Base-by-base conservation (phyloP, 1,139 yeast genomes). In the Kazachstania sp. region DNA sequence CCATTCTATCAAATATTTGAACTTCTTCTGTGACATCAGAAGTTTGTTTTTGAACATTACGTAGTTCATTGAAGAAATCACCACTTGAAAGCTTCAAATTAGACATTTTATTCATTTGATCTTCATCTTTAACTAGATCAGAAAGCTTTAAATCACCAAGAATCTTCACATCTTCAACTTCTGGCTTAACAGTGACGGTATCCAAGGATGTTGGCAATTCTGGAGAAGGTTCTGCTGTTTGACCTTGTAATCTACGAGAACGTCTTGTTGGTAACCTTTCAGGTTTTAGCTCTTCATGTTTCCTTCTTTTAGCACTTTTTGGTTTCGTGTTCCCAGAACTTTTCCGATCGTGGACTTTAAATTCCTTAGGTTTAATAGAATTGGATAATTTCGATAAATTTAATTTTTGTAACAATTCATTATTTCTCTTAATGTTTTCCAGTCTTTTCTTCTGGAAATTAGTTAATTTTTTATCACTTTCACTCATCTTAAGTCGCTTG, bases 361-460 rank as follows among this genome's bases (percentile, higher is more conserved):
- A 29, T 2, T 51, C 44, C 37, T 19, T 30, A 19, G 49, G 49
- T n/a, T 39, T 42, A 19, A 43, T 39, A 1, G 49, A 42, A 28
- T 43, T 46, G 5, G 45, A 39, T 36, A 46, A 26, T 54, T 60
- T 49, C 53, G 65, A 39, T 19, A 78, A 57, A 50, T 75, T 76
- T 45, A 78, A 60, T 48, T 74, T 71, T 54, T 69, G 68, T 45
- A 78, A 61, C 20, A 78, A 64, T 49, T 73, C 78, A 59, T 73
- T 73, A 55, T 78, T 78, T 49, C 83, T 66, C 44, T 74, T 78
- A 38, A 78, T 78, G 56, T 78, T 78, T 43, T 72, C 86, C 58
- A 77, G 80, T 50, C 94, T 70, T 58, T 81, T 82, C 56, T 71
- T 75, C 64, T 85, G 94, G 60, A 84, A 82, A 37, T 81, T 85